Conservation (phyloP, 176 grass and related monocot genomes). For the Pontederia paniculata region DNA sequence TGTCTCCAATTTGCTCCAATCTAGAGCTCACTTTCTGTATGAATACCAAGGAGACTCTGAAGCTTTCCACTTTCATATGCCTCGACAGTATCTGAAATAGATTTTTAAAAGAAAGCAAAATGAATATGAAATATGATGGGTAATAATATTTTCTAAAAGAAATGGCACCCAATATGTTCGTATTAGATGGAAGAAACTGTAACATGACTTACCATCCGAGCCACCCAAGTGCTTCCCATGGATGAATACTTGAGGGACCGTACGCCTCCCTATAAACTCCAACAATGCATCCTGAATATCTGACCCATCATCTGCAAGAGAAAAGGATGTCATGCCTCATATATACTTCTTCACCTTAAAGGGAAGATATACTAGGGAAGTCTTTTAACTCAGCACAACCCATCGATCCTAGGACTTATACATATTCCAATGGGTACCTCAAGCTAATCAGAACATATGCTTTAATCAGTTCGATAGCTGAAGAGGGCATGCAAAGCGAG, state of each 20-base stretch:
- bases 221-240: constrained; percentile 57
- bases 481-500: too few species aligned
- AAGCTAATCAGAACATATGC: too few species aligned
- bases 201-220: constrained; percentile 46
- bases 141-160: neutral
- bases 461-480: too few species aligned
- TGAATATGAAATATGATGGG: neutral
- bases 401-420: too few species aligned
- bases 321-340: constrained; percentile 13
- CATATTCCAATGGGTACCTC: too few species aligned
- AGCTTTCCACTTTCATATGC: constrained; percentile 50
- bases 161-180: neutral
- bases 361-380: neutral
- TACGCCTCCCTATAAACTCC: constrained; percentile 40
- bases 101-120: neutral
- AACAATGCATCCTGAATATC: constrained; percentile 56
- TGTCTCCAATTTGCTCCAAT: neutral
- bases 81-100: constrained; percentile 47
- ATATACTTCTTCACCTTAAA: neutral
- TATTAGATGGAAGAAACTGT: neutral
- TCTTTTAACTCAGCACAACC: too few species aligned
- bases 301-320: constrained; percentile 37
- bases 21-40: constrained; percentile 39
- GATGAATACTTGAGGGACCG: constrained; percentile 64
- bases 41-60: constrained; percentile 38